Base-by-base conservation (phyloP, 1,284 basidiomycete species). In the Megacollybia platyphylla region DNA sequence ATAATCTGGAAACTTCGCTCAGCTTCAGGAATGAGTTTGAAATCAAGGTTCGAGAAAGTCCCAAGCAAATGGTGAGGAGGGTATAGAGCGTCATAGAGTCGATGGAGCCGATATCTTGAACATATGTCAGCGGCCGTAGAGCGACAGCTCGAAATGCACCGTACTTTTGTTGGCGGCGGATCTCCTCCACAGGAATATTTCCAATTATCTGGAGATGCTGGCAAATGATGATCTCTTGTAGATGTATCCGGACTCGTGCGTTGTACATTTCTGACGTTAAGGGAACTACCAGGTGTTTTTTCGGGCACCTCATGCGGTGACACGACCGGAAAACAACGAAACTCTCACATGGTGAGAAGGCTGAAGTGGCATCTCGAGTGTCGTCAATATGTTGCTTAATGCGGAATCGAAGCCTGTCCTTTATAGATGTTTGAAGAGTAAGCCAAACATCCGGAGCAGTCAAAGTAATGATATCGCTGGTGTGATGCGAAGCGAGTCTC, bases 171-270 rank as follows among this genome's bases (percentile, higher is more conserved):
- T 15, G 15, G 15, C 15, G 15, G 15, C 15, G 15, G 15, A 15
- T 38, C 13, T 46, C 20, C 13, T 38, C 10, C 40, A 30, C 13
- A 27, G 45, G n/a, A 13, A 45, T 44, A 38, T 42, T 42, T 18
- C 41, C n/a, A 13, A 54, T 27, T 9, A 52, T 41, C 49, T 55
- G 52, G 7, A 61, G 45, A 5, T 49, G 44, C 26, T 70, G 63
- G 40, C 67, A 57, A 7, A 76, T 67, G 29, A 60, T 44, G 2
- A 76, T 65, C 45, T 76, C 73, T 38, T 67, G 64, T 1, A 76
- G 50, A 49, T 68, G 61, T n/a, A 71, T 52, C 2, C 62, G 56
- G 5, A 74, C 54, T 2, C 64, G 65, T 4, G 44, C 5, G 32
- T 67, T 64, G 46, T 67, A 73, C 45, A 52, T 57, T 8, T 50